phyloP scores from a whole-genome alignment of 257 asterid species.

The Solanum virginianum region DNA sequence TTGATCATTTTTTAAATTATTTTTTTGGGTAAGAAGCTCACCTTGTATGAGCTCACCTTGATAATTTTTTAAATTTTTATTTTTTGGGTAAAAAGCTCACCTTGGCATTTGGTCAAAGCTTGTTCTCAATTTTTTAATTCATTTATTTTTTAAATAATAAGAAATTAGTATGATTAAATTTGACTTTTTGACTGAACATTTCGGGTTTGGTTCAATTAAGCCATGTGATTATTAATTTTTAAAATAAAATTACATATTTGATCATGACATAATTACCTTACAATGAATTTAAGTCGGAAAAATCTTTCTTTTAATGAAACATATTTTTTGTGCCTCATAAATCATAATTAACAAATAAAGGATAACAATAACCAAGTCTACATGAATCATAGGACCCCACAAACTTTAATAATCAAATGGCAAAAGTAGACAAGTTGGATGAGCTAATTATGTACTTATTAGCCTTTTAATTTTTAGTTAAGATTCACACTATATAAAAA shows the following conservation, averaged over 20 bases:
- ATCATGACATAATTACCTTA: not conserved
- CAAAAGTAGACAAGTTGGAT: not conserved
- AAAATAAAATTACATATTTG: not conserved
- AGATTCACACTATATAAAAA: not conserved
- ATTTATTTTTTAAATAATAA: not conserved
- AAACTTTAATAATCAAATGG: not conserved
- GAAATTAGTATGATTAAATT: not conserved
- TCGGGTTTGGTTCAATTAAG: not conserved
- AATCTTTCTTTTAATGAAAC: not conserved
- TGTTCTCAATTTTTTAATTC: not conserved
- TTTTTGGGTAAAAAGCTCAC: not conserved
- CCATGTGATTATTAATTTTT: not conserved
- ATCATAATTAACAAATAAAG: not conserved
- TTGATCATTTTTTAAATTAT: not conserved
- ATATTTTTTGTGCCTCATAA: not conserved
- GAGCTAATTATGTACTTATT: not conserved
- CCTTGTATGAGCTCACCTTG: not conserved
- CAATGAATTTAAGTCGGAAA: not conserved
- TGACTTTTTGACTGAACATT: not conserved
- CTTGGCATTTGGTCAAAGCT: not conserved
- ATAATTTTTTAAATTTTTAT: not conserved
- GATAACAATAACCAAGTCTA: not conserved
- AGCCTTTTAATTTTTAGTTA: not conserved
- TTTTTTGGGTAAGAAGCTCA: not conserved
- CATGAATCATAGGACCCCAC: not conserved